A percentile compares a stretch with the other conserved stretches of the same genome.
Evolutionary conservation across 208 protist species (phyloP).

Genomic region (Leishmania turanica): DNA sequence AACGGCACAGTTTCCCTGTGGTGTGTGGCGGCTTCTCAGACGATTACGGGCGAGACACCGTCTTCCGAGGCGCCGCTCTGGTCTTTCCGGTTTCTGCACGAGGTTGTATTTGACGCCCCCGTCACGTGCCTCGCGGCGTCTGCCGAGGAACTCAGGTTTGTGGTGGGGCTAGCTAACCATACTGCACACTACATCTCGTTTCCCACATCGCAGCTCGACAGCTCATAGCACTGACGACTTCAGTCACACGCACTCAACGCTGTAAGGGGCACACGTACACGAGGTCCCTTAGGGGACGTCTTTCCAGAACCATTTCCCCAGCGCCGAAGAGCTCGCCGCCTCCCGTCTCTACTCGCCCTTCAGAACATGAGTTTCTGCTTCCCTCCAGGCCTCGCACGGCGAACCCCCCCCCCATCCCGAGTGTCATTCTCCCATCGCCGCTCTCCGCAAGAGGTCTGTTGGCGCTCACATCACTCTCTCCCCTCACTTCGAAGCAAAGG

Average conservation of each 20-base stretch:
- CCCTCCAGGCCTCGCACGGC: not conserved
- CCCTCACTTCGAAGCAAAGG: not conserved
- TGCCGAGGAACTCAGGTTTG: slow-evolving; percentile 21
- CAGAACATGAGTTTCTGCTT: not conserved
- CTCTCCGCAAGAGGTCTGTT: not conserved
- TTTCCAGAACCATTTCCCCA: not conserved
- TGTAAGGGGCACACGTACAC: not conserved
- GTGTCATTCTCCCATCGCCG: not conserved
- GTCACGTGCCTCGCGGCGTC: slow-evolving; percentile 22
- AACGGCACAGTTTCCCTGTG: slow-evolving; percentile 33
- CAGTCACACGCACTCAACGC: not conserved
- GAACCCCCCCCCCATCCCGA: not conserved
- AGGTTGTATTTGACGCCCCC: slow-evolving; percentile 23
- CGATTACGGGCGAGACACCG: slow-evolving; percentile 9
- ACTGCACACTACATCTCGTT: slow-evolving; percentile 20
- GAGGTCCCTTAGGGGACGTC: not conserved
- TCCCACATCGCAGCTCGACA: slow-evolving; percentile 18
- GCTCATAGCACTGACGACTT: not conserved
- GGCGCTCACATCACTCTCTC: not conserved
- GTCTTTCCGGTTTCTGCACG: slow-evolving; percentile 31
- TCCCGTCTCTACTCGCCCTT: not conserved
- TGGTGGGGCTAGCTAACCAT: slow-evolving; percentile 24
- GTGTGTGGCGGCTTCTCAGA: slow-evolving; percentile 27
- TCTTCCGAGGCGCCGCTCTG: slow-evolving; percentile 19
- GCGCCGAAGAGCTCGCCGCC: not conserved